phyloP scores from a whole-genome alignment of 306 rosid genomes.

The Vachellia collinsii region DNA sequence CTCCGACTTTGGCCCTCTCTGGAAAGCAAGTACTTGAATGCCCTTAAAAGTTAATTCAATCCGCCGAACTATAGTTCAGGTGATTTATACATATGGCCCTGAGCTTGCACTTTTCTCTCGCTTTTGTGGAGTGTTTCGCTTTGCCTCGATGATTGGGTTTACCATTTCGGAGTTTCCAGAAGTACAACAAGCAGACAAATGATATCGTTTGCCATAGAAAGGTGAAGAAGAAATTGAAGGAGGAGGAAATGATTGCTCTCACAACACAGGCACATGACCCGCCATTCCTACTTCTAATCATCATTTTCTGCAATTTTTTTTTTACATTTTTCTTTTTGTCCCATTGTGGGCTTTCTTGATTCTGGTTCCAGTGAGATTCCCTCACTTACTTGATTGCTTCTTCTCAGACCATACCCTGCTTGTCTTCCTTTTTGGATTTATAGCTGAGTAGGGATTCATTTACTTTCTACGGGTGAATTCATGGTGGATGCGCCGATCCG shows the following conservation, averaged over 20 bases:
- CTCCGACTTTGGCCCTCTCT: conserved; percentile 41
- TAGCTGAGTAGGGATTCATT: conserved; percentile 38
- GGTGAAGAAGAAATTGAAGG: conserved; percentile 43
- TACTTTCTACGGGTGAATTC: conserved; percentile 61
- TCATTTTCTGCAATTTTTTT: conserved; percentile 38
- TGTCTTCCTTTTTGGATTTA: conserved; percentile 30
- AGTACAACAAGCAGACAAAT: conserved; percentile 60
- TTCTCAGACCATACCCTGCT: conserved; percentile 31
- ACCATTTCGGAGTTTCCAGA: conserved; percentile 56
- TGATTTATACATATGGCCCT: conserved; percentile 32
- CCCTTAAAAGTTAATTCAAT: conserved; percentile 45
- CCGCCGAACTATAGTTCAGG: conserved; percentile 31
- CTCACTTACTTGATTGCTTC: conserved; percentile 42
- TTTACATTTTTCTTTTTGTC: conserved; percentile 56
- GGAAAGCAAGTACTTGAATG: conserved; percentile 43
- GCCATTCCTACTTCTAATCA: conserved; percentile 23
- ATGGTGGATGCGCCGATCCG: conserved; percentile 46
- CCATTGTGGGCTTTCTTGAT: conserved; percentile 43
- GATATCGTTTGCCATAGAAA: conserved; percentile 41
- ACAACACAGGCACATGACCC: conserved; percentile 54
- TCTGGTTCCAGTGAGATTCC: conserved; percentile 56
- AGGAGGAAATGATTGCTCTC: conserved; percentile 28
- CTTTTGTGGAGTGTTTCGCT: conserved; percentile 16
- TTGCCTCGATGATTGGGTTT: conserved; percentile 50
- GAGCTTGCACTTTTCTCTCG: conserved; percentile 35